phyloP scores from a whole-genome alignment of 192 early-diverging fungal genomes.

The Coemansia sp. region DNA sequence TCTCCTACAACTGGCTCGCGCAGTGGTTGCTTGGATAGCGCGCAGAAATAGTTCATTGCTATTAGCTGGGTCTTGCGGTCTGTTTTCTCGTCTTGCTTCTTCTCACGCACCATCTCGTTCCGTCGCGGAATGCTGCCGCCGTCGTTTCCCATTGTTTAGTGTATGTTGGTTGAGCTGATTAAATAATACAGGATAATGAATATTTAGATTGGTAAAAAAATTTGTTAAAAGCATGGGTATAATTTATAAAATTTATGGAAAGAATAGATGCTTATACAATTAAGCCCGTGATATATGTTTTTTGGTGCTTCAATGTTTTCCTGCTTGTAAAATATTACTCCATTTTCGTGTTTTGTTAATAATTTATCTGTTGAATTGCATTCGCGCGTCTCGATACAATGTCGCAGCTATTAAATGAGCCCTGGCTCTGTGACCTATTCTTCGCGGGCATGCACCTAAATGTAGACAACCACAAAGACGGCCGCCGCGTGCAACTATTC shows the following conservation, averaged over 20 bases:
- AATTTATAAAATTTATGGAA: neutral
- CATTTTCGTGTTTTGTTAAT: neutral
- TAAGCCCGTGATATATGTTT: neutral
- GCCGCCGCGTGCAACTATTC: constrained; percentile 29
- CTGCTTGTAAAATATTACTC: neutral
- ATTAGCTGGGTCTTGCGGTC: constrained; percentile 26
- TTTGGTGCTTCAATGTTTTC: too few species aligned
- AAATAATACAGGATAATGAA: too few species aligned
- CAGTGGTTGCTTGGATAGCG: constrained; percentile 53
- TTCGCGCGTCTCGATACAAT: constrained; percentile 5
- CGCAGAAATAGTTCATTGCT: constrained; percentile 34
- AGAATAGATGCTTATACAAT: neutral
- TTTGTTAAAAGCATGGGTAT: neutral
- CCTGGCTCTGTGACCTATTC: constrained; percentile 32
- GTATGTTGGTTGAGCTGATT: neutral
- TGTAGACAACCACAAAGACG: constrained; percentile 8
- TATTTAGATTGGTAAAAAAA: too few species aligned
- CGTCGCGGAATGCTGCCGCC: constrained; percentile 55
- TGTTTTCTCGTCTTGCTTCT: constrained; percentile 40
- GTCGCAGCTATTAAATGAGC: constrained; percentile 21
- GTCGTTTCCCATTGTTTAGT: constrained; percentile 51
- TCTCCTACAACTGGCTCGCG: constrained; percentile 60
- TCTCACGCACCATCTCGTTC: constrained; percentile 52
- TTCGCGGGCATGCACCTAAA: neutral
- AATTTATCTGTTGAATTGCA: neutral